These are phyloP conservation scores for Thielaviopsis musarum DNA, from an alignment of 2,329 filamentous ascomycete species.

Conservation along the genomic window DNA sequence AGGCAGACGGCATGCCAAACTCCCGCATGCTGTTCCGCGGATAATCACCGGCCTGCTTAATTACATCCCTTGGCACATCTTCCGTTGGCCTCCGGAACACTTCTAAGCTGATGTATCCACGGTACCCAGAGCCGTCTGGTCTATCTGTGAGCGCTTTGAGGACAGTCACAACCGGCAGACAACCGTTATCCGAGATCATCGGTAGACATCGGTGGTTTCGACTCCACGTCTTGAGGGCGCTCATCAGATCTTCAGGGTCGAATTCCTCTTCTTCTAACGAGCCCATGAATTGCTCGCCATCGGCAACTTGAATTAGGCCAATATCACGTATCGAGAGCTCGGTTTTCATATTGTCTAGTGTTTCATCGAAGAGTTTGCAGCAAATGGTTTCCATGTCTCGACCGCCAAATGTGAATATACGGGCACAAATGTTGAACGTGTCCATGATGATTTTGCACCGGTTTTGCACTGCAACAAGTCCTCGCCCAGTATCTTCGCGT, in stretches of 20 bases:
- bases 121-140: slow-evolving; percentile 7
- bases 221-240: slow-evolving; percentile 13
- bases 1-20: slow-evolving; percentile 3
- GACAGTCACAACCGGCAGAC: slow-evolving; percentile 18
- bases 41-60: neutral
- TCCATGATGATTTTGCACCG: slow-evolving; percentile 16
- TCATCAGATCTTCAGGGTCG: neutral
- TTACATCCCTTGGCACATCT: neutral
- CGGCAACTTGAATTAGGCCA: slow-evolving; percentile 15
- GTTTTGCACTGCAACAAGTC: neutral
- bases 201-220: slow-evolving; percentile 13
- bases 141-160: slow-evolving; percentile 17
- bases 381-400: neutral
- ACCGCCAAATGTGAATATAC: neutral
- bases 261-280: slow-evolving; percentile 4
- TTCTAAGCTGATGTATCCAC: slow-evolving; percentile 15
- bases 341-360: neutral
- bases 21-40: neutral
- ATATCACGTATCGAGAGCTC: slow-evolving; percentile 5
- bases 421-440: slow-evolving; percentile 17
- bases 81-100: slow-evolving; percentile 11
- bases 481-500: neutral
- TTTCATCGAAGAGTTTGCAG: neutral
- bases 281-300: slow-evolving; percentile 12
- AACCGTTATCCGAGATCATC: slow-evolving; percentile 12